Conservation (phyloP, 345 rosid species). For the Arabidopsis suecica region DNA sequence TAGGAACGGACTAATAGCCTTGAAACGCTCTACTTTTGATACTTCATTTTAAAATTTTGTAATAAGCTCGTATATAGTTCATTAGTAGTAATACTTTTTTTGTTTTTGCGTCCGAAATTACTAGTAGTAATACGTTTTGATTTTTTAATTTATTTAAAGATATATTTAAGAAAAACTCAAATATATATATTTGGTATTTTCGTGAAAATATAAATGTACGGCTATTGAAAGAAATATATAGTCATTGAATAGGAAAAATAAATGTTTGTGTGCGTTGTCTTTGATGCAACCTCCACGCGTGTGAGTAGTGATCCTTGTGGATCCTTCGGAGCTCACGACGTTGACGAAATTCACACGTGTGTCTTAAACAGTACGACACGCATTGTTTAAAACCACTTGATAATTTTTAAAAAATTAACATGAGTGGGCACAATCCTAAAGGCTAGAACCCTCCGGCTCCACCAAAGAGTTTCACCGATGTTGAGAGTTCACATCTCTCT, state of each 20-base stretch:
- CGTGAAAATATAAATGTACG: not conserved
- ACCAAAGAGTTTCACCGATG: slow-evolving; percentile 38
- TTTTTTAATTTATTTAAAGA: too few species aligned
- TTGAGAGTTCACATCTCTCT: slow-evolving; percentile 35
- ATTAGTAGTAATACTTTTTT: too few species aligned
- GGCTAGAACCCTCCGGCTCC: slow-evolving; percentile 34
- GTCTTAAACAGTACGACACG: slow-evolving; percentile 29
- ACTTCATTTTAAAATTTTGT: too few species aligned
- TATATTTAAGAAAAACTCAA: too few species aligned
- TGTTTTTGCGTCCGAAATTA: too few species aligned
- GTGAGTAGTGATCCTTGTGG: slow-evolving; percentile 31
- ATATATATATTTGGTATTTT: not conserved
- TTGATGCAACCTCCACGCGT: slow-evolving; percentile 35
- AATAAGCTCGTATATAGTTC: too few species aligned
- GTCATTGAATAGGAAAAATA: not conserved
- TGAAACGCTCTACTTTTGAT: too few species aligned
- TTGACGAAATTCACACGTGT: slow-evolving; percentile 38
- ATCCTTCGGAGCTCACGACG: slow-evolving; percentile 23
- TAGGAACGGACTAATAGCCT: too few species aligned
- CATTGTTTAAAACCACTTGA: slow-evolving; percentile 16
- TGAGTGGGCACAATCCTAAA: not conserved
- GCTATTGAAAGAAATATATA: not conserved
- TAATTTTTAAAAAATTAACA: not conserved
- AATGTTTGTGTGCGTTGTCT: slow-evolving; percentile 9
- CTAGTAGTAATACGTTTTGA: too few species aligned